Evolutionary conservation across 768 basidiomycete genomes (phyloP), one percentile per base, ranked within the genome.

Genomic region (Phaffia australis): DNA sequence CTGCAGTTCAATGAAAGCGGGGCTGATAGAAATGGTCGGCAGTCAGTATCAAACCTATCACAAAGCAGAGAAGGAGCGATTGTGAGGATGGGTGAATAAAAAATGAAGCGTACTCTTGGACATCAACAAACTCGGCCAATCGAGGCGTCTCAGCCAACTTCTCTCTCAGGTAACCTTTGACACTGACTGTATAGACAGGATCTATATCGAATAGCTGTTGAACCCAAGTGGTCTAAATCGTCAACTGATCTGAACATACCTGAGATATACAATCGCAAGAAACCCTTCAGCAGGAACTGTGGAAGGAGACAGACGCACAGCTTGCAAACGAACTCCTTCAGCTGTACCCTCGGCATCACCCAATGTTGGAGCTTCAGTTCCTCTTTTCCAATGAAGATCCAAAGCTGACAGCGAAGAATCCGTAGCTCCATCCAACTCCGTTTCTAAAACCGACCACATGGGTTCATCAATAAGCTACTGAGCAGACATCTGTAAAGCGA

Each of bases 1-100:
- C 30, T 67, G 66, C 16, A 67, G 60, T 48, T 67, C 60, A 29
- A 63, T 61, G 46, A 67, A 67, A 16, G 66, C 66, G 42, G 66
- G 66, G 51, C 66, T 67, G 54, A 9, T 25, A 1, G 21, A 16
- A 48, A n/a, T 23, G 11, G 35, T n/a, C 35, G 11, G 4, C 11
- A 5, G 35, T 29, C 52, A 54, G 52, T 29, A 5, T 54, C 9
- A 54, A 15, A 23, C 16, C 15, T 9, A 15, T 5, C 23, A 54
- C 52, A 54, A 15, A 54, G 16, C 15, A 5, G 52, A 54, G 52
- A 30, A 5, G 29, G 16, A 5, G 16, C 16, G 23, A 54, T 54
- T 42, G 11, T 42, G 35, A 42, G 11, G 6, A 42, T 11, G 58
- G 19, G 21, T 25, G 19, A 29, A 51, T 7, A 25, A 11, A 21